phyloP scores from a whole-genome alignment of 140 eudicot species.

The Bidens hawaiensis region DNA sequence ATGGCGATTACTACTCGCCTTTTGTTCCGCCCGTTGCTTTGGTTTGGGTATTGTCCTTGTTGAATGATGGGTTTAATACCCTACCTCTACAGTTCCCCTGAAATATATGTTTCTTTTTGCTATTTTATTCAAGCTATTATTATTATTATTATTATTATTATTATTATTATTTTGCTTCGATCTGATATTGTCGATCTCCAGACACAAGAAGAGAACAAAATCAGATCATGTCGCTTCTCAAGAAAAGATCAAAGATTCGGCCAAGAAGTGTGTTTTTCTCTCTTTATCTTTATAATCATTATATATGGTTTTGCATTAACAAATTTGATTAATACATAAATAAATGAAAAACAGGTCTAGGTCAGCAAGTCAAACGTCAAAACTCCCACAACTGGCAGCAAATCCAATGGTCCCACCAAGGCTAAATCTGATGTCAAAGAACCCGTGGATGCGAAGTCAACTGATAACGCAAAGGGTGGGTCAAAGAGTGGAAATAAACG shows the following conservation, averaged over 20 bases:
- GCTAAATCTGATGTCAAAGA: constrained; percentile 57
- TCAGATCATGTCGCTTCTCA: constrained; percentile 34
- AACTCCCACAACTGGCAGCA: constrained; percentile 39
- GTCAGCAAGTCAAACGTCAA: constrained; percentile 46
- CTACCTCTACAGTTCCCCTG: too few species aligned
- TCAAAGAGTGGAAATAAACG: constrained; percentile 59
- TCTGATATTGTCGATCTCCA: constrained; percentile 9
- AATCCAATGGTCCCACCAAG: constrained; percentile 37
- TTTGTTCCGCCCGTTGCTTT: too few species aligned
- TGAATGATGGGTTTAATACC: too few species aligned
- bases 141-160: too few species aligned
- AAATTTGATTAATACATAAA: constrained; percentile 10
- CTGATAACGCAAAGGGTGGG: constrained; percentile 36
- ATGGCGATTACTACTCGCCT: too few species aligned
- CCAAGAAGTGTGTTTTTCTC: constrained; percentile 41
- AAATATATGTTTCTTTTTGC: constrained; percentile 45
- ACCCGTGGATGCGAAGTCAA: constrained; percentile 32
- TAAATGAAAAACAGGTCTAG: constrained; percentile 12
- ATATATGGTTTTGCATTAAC: not conserved
- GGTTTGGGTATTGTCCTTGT: too few species aligned
- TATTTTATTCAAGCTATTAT: not conserved
- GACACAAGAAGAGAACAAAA: constrained; percentile 57
- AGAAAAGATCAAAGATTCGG: constrained; percentile 36
- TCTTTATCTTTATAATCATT: not conserved
- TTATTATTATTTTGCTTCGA: not conserved